Evolutionary conservation across 202 grass and related monocot species (phyloP), one percentile per base, ranked within the genome.

Genomic region (Musa balbisiana): DNA sequence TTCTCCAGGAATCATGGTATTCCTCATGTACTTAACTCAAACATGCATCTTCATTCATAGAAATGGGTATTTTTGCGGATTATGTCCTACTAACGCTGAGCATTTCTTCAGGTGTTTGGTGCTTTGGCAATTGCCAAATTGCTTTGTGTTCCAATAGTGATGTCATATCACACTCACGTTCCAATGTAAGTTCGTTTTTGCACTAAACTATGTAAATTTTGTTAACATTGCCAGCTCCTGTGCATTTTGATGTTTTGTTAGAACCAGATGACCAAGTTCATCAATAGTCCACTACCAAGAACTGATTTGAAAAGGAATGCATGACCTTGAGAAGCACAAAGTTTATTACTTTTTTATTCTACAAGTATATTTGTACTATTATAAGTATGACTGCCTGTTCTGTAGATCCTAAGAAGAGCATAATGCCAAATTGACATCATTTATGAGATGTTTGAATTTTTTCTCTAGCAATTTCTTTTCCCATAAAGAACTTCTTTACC

Each of bases 141-240:
- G 69, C 87, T 92, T 10, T 73, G 80, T 23, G 80, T 89, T 17
- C 90, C 90, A n/a, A 73, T 92, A 69, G 90, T 92, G 19, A 89
- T 92, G 90, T 92, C 89, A n/a, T 92, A 92, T 63, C 89, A 92
- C 73, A 92, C 89, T 22, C 89, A 86, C 82, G 86, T 92, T 60
- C 87, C 90, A 85, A 58, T 86, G 87, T 92, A 84, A 79, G 87
- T 68, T 73, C 13, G 50, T 1, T 67, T 50, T 21, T 55, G 16
- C 22, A 15, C 50, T 24, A 78, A 74, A 71, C 51, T 23, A 52
- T 55, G 14, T 25, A 22, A 5, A 22, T 53, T 1, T 0, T 72
- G 20, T 53, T 51, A 53, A 20, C 2, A 1, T 4, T 3, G 9
- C 23, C 49, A 53, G 15, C 43, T 73, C n/a, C 10, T 52, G 16